Conservation (phyloP, 1,284 basidiomycete species). For the Sanghuangporus sanghuang region DNA sequence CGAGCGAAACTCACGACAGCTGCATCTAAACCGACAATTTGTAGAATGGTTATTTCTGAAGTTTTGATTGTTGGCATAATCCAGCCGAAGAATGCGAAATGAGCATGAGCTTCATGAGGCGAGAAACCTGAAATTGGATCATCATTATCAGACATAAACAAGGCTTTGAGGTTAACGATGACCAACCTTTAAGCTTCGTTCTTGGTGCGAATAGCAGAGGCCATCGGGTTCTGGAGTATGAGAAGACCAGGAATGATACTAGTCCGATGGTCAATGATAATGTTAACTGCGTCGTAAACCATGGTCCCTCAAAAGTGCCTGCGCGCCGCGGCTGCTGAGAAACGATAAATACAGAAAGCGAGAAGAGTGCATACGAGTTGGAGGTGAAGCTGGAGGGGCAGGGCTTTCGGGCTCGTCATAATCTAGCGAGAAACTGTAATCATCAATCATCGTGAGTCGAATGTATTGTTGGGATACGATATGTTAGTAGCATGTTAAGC, state of each 20-base stretch:
- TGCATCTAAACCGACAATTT: conserved; percentile 95
- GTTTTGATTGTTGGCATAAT: conserved; percentile 87
- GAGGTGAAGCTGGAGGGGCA: conserved; percentile 53
- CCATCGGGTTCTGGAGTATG: conserved; percentile 82
- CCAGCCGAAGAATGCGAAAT: conserved; percentile 89
- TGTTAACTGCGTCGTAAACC: conserved; percentile 88
- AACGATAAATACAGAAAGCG: neutral
- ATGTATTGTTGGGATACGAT: neutral
- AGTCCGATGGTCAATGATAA: conserved; percentile 80
- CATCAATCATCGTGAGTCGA: neutral
- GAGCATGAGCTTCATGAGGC: conserved; percentile 82
- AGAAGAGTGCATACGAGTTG: conserved; percentile 38
- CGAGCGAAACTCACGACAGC: conserved; percentile 62
- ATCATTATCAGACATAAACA: neutral
- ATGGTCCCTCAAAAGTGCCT: conserved; percentile 82
- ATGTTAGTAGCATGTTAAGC: too few relatives aligned
- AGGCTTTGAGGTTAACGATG: neutral
- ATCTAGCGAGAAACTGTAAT: neutral
- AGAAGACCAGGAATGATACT: conserved; percentile 82
- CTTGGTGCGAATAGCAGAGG: conserved; percentile 88
- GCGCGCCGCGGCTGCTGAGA: neutral
- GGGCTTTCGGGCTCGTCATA: conserved; percentile 8
- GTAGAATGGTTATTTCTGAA: conserved; percentile 91
- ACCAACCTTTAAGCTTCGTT: conserved; percentile 87
- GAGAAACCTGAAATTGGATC: conserved; percentile 61